Conservation (phyloP, 164 flowering plant species). For the Cinnamomum micranthum region DNA sequence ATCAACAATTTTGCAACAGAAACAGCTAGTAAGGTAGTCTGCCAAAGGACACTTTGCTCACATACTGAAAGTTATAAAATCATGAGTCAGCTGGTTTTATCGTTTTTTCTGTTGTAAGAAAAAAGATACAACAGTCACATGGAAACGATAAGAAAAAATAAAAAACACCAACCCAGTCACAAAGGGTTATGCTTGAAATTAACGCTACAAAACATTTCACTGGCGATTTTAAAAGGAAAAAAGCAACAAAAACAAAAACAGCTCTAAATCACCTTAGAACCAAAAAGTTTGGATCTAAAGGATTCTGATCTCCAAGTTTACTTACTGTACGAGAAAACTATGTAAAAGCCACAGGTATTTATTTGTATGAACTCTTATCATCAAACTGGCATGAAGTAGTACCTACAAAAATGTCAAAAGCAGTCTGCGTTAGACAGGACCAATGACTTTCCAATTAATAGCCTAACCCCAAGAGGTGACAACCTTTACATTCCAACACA, state of each 20-base stretch:
- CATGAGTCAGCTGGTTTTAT: too few relatives aligned
- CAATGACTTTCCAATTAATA: too few relatives aligned
- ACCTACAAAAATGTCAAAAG: not conserved
- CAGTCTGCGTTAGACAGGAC: not conserved
- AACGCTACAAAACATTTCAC: too few relatives aligned
- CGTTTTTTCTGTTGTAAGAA: not conserved
- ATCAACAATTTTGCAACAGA: too few relatives aligned
- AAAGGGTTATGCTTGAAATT: not conserved
- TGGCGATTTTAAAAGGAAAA: too few relatives aligned
- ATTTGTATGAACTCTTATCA: not conserved
- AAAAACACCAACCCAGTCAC: not conserved
- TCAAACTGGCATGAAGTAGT: not conserved
- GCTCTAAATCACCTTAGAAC: conserved; percentile 2
- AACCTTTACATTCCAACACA: too few relatives aligned
- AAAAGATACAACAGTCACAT: too few relatives aligned
- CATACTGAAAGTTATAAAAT: not conserved
- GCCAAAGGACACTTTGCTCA: not conserved
- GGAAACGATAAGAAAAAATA: not conserved
- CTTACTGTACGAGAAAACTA: not conserved
- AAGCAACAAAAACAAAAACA: too few relatives aligned
- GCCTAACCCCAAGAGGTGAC: too few relatives aligned
- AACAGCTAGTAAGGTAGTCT: not conserved
- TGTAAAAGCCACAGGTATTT: not conserved
- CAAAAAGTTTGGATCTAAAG: conserved; percentile 3
- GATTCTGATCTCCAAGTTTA: not conserved